Base-by-base conservation (phyloP, 1,284 basidiomycete species). In the Mycosarcoma mackinlayi region DNA sequence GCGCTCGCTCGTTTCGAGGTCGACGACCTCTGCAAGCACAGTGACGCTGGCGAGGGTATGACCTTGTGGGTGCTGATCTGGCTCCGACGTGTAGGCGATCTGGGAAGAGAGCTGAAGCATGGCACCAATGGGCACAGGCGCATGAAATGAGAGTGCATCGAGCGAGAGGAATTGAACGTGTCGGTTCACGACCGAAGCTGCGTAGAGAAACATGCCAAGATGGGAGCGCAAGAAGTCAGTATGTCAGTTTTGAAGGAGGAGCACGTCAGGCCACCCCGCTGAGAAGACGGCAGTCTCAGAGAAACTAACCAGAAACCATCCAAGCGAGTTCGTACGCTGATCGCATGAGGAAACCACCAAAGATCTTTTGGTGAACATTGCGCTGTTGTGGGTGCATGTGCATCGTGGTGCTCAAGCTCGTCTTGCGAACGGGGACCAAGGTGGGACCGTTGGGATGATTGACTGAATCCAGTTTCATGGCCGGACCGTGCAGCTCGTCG, bases 251-350 rank as follows among this genome's bases (percentile, higher is more conserved):
- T n/a, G n/a, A n/a, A n/a, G n/a, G n/a, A n/a, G n/a, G n/a, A n/a
- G n/a, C n/a, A n/a, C n/a, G n/a, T n/a, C n/a, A n/a, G n/a, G n/a
- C n/a, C n/a, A n/a, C n/a, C n/a, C n/a, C n/a, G n/a, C n/a, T n/a
- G n/a, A n/a, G n/a, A n/a, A n/a, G n/a, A n/a, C n/a, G n/a, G n/a
- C n/a, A n/a, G n/a, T n/a, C n/a, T n/a, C n/a, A n/a, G n/a, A 27
- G 33, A 25, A 8, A 60, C 48, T 51, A 50, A 58, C 77, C 79
- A 0, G 78, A 81, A 1, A 71, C 78, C 56, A 81, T 75, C 68
- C 79, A 84, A 3, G 82, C 83, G 1, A 81, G 69, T 64, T 84
- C 83, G 74, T 83, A 84, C 1, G 83, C 79, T 18, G 69, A 63
- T 9, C 61, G 56, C 74, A 79, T 79, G n/a, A 79, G 58, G 55